Base-by-base conservation (phyloP, 1,284 basidiomycete genomes). In the Trichosporon coremiiforme region DNA sequence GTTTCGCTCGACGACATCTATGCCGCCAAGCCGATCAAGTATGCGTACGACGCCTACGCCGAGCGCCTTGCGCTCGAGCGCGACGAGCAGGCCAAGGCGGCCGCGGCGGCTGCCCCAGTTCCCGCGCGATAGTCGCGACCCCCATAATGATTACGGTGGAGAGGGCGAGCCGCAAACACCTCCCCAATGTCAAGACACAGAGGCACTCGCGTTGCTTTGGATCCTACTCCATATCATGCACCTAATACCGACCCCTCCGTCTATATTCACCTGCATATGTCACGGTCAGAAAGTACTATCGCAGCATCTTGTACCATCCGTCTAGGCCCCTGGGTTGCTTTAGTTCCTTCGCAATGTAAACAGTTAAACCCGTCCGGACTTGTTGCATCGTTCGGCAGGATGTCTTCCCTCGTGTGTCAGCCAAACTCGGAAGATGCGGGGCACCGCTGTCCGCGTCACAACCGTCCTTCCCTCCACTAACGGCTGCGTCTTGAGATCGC, bases 41-140 rank as follows among this genome's bases (percentile, higher is more conserved):
- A 82, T 69, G 81, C 81, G 29, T 84, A 84, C 71, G 83, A 84
- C 70, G 83, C 83, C 25, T 82, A 80, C 71, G 78, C 80, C 55
- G 82, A 84, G 71, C 75, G 75, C 62, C 68, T 78, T 38, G 57
- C 53, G 50, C 66, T 31, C 36, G 69, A 70, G 41, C 55, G 47
- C 25, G 66, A 60, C n/a, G 47, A 53, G 47, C 47, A 53, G 25
- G 69, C 57, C 57, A 60, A 64, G 53, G 57, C 63, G 6, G 53
- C 66, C 5, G 66, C 53, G n/a, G 60, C 20, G 2, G 47, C 47
- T 20, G 64, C 38, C 3, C 64, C 64, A 10, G 64, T 41, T n/a
- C 20, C 38, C 4, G 64, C 41, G 31, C 10, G 57, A 25, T 60
- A 53, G 47, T 12, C 36, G 20, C 47, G 15, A 22, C 3, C 9